phyloP scores from a whole-genome alignment of 495 filamentous ascomycete genomes.

The Copromyces sp. region DNA sequence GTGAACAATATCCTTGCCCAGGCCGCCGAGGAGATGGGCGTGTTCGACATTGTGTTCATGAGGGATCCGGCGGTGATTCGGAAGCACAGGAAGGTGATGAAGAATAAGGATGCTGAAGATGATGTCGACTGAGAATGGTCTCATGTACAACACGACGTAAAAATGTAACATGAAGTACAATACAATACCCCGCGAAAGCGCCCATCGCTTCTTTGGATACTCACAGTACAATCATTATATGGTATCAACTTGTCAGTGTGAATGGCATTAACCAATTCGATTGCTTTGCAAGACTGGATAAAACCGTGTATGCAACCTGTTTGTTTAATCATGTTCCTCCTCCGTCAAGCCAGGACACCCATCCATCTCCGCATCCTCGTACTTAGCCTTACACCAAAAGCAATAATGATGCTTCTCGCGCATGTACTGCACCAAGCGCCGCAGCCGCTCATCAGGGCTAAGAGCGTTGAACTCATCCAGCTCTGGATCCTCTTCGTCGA shows the following conservation, averaged over 20 bases:
- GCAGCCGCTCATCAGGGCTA: conserved; percentile 51
- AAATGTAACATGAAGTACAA: background rate
- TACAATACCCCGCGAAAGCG: background rate
- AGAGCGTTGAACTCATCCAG: conserved; percentile 74
- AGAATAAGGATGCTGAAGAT: background rate
- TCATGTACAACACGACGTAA: background rate
- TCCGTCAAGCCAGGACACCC: conserved; percentile 85
- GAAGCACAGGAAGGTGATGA: conserved; percentile 13
- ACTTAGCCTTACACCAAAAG: conserved; percentile 90
- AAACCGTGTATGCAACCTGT: background rate
- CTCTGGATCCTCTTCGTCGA: conserved; percentile 76
- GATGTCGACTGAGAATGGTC: background rate
- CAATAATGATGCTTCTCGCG: conserved; percentile 70
- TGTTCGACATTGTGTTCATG: conserved; percentile 26
- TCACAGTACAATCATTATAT: background rate
- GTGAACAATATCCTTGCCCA: conserved; percentile 26
- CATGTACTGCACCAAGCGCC: conserved; percentile 54
- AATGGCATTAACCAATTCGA: background rate
- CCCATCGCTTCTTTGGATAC: background rate
- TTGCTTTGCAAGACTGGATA: background rate
- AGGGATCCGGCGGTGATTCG: conserved; percentile 12
- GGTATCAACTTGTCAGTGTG: background rate
- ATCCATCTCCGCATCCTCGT: conserved; percentile 61
- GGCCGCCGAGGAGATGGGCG: conserved; percentile 48
- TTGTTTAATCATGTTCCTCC: conserved; percentile 73